Evolutionary conservation across 2,329 filamentous ascomycete genomes (phyloP), one percentile per base, ranked within the genome.

Genomic region (Orbilia brochopaga): DNA sequence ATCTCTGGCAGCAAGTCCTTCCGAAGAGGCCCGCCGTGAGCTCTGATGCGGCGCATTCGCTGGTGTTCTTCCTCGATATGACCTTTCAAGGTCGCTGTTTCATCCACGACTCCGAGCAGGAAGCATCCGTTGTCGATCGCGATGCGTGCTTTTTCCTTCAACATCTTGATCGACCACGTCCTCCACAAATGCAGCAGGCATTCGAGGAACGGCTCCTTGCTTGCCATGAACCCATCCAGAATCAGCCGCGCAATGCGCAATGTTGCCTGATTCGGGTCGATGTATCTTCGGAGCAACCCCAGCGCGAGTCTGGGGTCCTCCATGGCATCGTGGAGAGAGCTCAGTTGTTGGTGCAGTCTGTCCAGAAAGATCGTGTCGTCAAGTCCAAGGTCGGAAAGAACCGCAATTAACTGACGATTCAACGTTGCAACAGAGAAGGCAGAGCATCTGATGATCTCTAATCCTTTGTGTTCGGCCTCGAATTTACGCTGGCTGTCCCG

Each of bases 81-180:
- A 0, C 94, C 94, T 70, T 86, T 84, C 7, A 99, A 80, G 0
- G 84, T 89, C 0, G 82, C 84, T 0, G 90, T 93, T 79, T 99
- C 94, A 75, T 99, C 94, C 4, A 93, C 86, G 73, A 90, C 92
- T 1, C 93, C 94, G 5, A 97, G 85, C 0, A 97, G 83, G 77
- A 95, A 96, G 0, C 92, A 92, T 0, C 93, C 92, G 66, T 93
- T 81, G 5, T 91, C 87, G 8, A 99, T 85, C 1, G 87, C 83
- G 48, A 99, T 91, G 27, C 89, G 88, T 0, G 93, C 92, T 76
- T 97, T 97, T 75, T 97, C 92, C 76, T 96, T 97, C 17, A 99
- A 84, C 11, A 89, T 85, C 77, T 96, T 96, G 75, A 96, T 85
- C 0, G 89, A 91, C 90, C 91, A 97, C 1, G 91, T 86, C 73